Base-by-base conservation (phyloP, 805 yeast genomes). In the Lipomyces oligophaga region DNA sequence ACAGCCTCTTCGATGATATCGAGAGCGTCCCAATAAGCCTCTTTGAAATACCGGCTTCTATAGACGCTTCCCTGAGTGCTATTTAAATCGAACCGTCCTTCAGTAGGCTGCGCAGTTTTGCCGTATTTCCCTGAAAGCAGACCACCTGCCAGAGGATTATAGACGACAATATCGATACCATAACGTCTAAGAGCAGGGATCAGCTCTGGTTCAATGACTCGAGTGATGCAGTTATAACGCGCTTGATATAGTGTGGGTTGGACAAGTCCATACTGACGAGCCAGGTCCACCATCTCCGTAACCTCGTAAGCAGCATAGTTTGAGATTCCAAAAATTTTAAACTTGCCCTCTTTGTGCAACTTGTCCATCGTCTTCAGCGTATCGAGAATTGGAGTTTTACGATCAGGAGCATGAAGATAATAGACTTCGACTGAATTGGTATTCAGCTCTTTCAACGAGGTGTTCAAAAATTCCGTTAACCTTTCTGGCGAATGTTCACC, bases 201-300 rank as follows among this genome's bases (percentile, higher is more conserved):
- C 25, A 60, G 42, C 31, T 58, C 58, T 13, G 28, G 27, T 40
- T 61, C 64, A 20, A 41, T 35, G 34, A 41, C 44, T 30, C 63
- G 54, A 19, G 62, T 44, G 31, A 61, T 38, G 7, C 58, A 54
- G 45, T 60, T 60, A 46, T 60, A 60, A 16, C 58, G 55, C 25
- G 60, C 62, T 41, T 60, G 63, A 49, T 54, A 60, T 19, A 60
- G 53, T 3, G 60, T 47, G 2, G 64, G 64, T 18, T 19, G 40
- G 13, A 48, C 46, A 16, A 37, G 43, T 16, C 39, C 39, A 32
- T 43, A 24, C 13, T 5, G 25, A 7, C 31, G 20, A 15, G 32
- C 20, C 16, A 45, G 43, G n/a, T 44, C 40, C 16, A 38, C 33
- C 21, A 43, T 34, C 42, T 43, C 43, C 4, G 47, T 49, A 13